Base-by-base conservation (phyloP, 2,329 filamentous ascomycete genomes). In the Taxawa tesnikishii region DNA sequence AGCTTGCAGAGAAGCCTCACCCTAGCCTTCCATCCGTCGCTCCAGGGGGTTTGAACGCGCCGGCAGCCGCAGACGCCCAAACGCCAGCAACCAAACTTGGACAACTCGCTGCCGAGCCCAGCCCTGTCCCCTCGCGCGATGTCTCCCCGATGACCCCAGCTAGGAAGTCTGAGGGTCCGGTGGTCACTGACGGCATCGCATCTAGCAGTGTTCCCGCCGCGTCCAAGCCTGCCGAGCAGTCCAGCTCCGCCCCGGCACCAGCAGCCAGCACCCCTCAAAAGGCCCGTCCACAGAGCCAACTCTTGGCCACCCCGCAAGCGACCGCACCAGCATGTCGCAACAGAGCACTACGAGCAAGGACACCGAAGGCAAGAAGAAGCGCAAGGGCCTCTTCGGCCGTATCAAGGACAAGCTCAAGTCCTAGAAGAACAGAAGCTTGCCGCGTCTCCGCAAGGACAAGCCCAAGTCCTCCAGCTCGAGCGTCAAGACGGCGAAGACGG, bases 371-470 rank as follows among this genome's bases (percentile, higher is more conserved):
- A 60, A 62, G 55, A 61, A 62, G 49, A 63, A 62, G 54, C 55
- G 62, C 46, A 55, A 55, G 29, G 58, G 56, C 33, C 54, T 66
- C 46, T 65, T 66, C 38, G 57, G 57, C 42, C 62, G 58, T 51
- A 40, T 67, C 38, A 65, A 65, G 58, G 61, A 64, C 36, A 64
- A 63, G 55, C 49, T 67, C 39, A 48, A 46, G 40, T 41, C 46
- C 28, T 48, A 40, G 36, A 32, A 18, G 8, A 2, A 23, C 19
- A 8, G 3, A 8, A 23, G 19, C n/a, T n/a, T n/a, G 14, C 14
- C 18, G 18, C n/a, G n/a, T n/a, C n/a, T n/a, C n/a, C n/a, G n/a
- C n/a, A n/a, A n/a, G n/a, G n/a, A n/a, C n/a, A n/a, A n/a, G n/a
- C n/a, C n/a, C n/a, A n/a, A n/a, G n/a, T n/a, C n/a, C n/a, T n/a